Evolutionary conservation across 768 basidiomycete genomes (phyloP).

Genomic region (Termitomyces sp.): DNA sequence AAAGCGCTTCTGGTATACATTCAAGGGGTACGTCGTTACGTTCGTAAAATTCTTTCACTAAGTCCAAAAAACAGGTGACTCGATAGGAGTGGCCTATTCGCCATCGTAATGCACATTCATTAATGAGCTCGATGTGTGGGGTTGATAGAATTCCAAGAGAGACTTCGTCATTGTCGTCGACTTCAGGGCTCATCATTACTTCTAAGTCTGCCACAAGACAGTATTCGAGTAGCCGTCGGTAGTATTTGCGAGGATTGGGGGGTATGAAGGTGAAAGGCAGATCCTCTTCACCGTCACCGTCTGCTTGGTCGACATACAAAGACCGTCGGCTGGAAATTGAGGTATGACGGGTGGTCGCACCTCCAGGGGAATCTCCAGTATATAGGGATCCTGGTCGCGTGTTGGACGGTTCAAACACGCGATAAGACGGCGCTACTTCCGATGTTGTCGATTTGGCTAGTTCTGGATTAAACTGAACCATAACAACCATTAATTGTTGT

Average conservation of each 20-base stretch:
- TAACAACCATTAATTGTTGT: constrained; percentile 82
- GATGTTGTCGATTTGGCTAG: constrained; percentile 73
- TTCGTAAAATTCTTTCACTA: constrained; percentile 84
- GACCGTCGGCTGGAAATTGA: constrained; percentile 71
- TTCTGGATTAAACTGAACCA: constrained; percentile 83
- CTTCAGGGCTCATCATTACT: constrained; percentile 81
- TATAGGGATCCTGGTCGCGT: constrained; percentile 57
- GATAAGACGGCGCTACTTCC: constrained; percentile 41
- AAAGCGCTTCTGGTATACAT: constrained; percentile 87
- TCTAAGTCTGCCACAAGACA: constrained; percentile 85
- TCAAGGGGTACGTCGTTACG: constrained; percentile 89
- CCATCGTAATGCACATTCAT: constrained; percentile 88
- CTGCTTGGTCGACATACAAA: constrained; percentile 33
- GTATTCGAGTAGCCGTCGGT: constrained; percentile 75
- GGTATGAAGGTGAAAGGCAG: constrained; percentile 87
- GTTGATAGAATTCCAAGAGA: constrained; percentile 84
- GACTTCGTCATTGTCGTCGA: constrained; percentile 95
- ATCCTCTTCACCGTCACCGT: constrained; percentile 58
- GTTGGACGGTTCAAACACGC: constrained; percentile 26
- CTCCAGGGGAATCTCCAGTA: constrained; percentile 31
- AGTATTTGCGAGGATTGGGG: constrained; percentile 79
- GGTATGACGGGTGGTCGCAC: constrained; percentile 38
- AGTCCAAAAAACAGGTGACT: constrained; percentile 73
- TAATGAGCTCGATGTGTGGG: constrained; percentile 75
- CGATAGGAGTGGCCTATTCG: constrained; percentile 77